Evolutionary conservation across 768 basidiomycete species (phyloP).

Genomic region (Pisolithus marmoratus): DNA sequence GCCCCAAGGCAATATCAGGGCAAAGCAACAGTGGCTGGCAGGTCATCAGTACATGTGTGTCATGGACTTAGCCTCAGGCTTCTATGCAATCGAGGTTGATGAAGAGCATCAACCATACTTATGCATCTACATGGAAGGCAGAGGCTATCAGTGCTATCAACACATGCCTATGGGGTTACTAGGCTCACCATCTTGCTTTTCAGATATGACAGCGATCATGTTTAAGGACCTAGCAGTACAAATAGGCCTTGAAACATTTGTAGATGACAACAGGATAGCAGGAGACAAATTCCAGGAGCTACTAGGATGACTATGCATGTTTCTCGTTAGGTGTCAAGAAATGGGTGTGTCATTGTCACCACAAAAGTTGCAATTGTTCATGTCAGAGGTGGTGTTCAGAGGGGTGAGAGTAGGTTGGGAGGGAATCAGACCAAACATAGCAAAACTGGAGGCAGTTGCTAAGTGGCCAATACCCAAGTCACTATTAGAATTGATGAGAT

Average conservation of each 20-base stretch:
- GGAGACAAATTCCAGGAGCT: conserved; percentile 27
- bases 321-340: conserved; percentile 7
- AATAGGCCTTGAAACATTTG: conserved; percentile 28
- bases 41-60: conserved; percentile 32
- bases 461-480: too few species aligned
- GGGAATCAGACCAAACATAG: too few species aligned
- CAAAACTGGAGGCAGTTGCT: too few species aligned
- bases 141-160: conserved; percentile 31
- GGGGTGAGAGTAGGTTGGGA: not conserved
- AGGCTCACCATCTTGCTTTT: conserved; percentile 33
- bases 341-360: not conserved
- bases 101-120: conserved; percentile 19
- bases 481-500: too few species aligned
- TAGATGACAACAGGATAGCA: conserved; percentile 34
- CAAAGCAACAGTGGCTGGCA: conserved; percentile 35
- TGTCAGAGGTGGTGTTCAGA: not conserved
- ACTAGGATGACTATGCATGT: conserved; percentile 21
- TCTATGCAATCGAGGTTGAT: conserved; percentile 19
- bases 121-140: conserved; percentile 33
- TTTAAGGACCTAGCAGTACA: conserved; percentile 23
- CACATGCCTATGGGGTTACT: conserved; percentile 38
- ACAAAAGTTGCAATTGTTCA: conserved; percentile 4
- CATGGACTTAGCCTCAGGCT: conserved; percentile 37
- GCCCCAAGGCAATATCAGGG: conserved; percentile 33
- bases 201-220: conserved; percentile 18